These are phyloP conservation scores for Panaeolus cyanescens DNA, from an alignment of 768 basidiomycete genomes.

Conservation along the genomic window DNA sequence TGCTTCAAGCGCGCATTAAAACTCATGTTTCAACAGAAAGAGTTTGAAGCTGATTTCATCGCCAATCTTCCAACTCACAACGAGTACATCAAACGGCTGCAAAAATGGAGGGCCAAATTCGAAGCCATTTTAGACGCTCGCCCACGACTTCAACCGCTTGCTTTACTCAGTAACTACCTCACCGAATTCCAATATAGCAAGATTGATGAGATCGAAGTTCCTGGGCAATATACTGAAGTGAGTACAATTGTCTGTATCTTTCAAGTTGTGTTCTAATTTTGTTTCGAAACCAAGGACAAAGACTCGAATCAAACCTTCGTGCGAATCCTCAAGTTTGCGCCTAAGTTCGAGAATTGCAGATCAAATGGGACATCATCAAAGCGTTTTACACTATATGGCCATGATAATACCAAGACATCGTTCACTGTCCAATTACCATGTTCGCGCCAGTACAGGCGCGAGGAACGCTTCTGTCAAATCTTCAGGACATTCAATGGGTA, in stretches of 20 bases:
- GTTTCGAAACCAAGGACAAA: conserved; percentile 67
- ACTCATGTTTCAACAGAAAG: conserved; percentile 51
- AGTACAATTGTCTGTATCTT: conserved; percentile 2
- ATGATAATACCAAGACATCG: conserved; percentile 84
- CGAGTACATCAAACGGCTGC: conserved; percentile 89
- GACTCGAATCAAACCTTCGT: conserved; percentile 92
- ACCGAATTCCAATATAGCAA: conserved; percentile 98
- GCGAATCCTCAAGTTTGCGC: conserved; percentile 86
- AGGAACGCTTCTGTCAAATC: conserved; percentile 90
- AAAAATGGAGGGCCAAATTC: conserved; percentile 90
- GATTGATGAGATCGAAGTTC: conserved; percentile 96
- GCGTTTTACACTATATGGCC: conserved; percentile 87
- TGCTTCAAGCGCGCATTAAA: background rate
- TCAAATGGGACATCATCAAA: conserved; percentile 87
- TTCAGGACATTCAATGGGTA: conserved; percentile 95
- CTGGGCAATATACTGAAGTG: conserved; percentile 99
- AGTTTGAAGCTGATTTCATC: conserved; percentile 92
- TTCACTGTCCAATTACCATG: conserved; percentile 92
- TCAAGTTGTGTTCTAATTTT: conserved; percentile 6
- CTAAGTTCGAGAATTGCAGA: conserved; percentile 89
- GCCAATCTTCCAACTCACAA: conserved; percentile 74
- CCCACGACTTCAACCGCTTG: conserved; percentile 82
- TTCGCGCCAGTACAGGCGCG: conserved; percentile 82
- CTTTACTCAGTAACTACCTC: conserved; percentile 87
- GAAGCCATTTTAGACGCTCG: conserved; percentile 82